Conservation (phyloP, 805 yeast species). For the Candida bentonensis region DNA sequence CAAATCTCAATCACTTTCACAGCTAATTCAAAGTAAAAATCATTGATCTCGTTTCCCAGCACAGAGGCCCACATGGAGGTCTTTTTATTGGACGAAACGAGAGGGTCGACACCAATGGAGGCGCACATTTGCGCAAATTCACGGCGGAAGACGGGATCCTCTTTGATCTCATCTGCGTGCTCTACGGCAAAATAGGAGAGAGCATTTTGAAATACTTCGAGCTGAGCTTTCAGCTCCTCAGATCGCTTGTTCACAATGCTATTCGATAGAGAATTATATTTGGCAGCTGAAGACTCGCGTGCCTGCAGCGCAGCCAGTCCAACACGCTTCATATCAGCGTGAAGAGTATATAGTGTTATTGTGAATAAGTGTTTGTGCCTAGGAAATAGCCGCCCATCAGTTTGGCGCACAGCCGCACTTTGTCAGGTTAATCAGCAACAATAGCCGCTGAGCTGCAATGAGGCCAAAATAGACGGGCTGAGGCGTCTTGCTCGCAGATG, state of each 20-base stretch:
- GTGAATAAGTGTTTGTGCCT: too few relatives aligned
- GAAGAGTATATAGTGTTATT: too few relatives aligned
- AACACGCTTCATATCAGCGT: constrained; percentile 26
- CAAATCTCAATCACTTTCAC: constrained; percentile 68
- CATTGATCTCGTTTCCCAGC: constrained; percentile 27
- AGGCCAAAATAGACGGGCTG: too few relatives aligned
- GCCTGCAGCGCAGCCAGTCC: constrained; percentile 35
- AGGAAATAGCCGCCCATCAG: too few relatives aligned
- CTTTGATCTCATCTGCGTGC: constrained; percentile 52
- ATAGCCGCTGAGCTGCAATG: too few relatives aligned
- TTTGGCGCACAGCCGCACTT: too few relatives aligned
- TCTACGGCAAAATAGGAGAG: constrained; percentile 60
- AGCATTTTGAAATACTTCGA: constrained; percentile 64
- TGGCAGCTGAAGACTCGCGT: constrained; percentile 23
- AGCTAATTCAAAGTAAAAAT: constrained; percentile 52
- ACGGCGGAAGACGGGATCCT: constrained; percentile 48
- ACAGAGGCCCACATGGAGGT: constrained; percentile 24
- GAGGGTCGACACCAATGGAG: constrained; percentile 74
- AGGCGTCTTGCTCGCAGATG: too few relatives aligned
- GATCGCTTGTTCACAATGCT: constrained; percentile 38
- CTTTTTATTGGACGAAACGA: constrained; percentile 24
- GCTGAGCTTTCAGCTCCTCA: constrained; percentile 51
- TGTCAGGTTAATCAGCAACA: too few relatives aligned
- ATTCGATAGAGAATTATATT: constrained; percentile 38
- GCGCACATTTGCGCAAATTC: constrained; percentile 67